Evolutionary conservation across 2,329 filamentous ascomycete genomes (phyloP), one percentile per base, ranked within the genome.

Genomic region (Sordariomycetes sp.): DNA sequence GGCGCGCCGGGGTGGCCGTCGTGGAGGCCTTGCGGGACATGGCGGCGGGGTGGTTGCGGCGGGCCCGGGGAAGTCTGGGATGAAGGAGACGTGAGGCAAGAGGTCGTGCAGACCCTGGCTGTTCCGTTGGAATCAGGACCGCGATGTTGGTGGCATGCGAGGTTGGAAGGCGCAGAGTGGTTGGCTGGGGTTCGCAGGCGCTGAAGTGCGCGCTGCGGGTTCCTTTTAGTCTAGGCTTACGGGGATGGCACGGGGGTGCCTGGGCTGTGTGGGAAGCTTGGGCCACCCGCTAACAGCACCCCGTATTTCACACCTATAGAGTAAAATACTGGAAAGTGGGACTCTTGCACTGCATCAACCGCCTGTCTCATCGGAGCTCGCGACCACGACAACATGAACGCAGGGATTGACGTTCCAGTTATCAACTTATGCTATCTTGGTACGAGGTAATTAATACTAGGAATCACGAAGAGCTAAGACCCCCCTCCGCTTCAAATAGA

Each of bases 21-120:
- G 64, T 54, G 18, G 63, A 52, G 22, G 67, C 61, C 62, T 70
- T 73, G 56, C 71, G 71, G 53, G 72, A 74, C 73, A 75, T 75
- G 59, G 53, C 63, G 57, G 28, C 8, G 28, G 28, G 40, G 20
- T 48, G 59, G 18, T 54, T 54, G 6, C 55, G 53, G 22, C 52
- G 40, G 20, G n/a, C 12, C 18, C 46, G 46, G 18, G 14, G 8
- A 24, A n/a, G 20, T 22, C 5, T 14, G 8, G 10, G 6, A 20
- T 24, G 46, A 12, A 20, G 46, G n/a, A 12, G 53, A 8, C n/a
- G 11, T 7, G 54, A 35, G 54, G 16, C 14, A 20, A 43, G 28
- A 37, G n/a, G n/a, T 20, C 28, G n/a, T 11, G 11, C n/a, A 24
- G 46, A 46, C 46, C n/a, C 22, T 50, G 20, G 2, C n/a, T 6